Base-by-base conservation (phyloP, 805 yeast genomes). In the Starmerella khaoyaiensis region DNA sequence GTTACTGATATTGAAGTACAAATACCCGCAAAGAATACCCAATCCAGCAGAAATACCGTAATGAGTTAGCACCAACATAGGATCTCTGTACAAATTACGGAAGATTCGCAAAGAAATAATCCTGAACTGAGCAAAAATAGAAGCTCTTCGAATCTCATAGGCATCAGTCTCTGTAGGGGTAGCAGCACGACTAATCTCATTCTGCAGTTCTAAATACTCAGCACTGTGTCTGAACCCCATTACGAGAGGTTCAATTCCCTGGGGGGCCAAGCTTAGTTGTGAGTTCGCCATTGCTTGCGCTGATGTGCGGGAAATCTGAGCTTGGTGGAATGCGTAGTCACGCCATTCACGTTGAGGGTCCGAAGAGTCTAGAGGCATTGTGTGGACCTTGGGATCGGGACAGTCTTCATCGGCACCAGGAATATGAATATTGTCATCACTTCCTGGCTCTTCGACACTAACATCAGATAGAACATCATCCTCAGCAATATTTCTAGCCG, bases 61-160 rank as follows among this genome's bases (percentile, higher is more conserved):
- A 52, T 90, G 93, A 1, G 90, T 80, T 42, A 84, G 56, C 36
- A 90, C 66, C n/a, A 90, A 64, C 60, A 73, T 77, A 8, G 98
- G 98, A 58, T 86, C 86, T 54, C 98, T 69, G 63, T 86, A 87
- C 31, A 84, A 68, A 58, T 90, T 90, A 53, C 83, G 84, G 64
- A 90, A 87, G 0, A 95, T 79, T 52, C 98, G 69, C 15, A 83
- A 76, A 6, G 86, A 74, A 36, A 90, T 61, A 42, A 90, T 76
- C n/a, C 64, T 40, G 29, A 84, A 60, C 54, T 90, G 97, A 12
- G 69, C 65, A 3, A 62, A 43, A 46, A 82, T 63, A 0, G 71
- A 61, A 1, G 94, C 90, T 39, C 64, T 66, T 33, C 62, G 58
- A 8, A 36, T 20, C 8, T 37, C 37, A 9, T 27, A 33, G 25